phyloP scores from a whole-genome alignment of 2,329 filamentous ascomycete genomes.

The Alternaria sp. region DNA sequence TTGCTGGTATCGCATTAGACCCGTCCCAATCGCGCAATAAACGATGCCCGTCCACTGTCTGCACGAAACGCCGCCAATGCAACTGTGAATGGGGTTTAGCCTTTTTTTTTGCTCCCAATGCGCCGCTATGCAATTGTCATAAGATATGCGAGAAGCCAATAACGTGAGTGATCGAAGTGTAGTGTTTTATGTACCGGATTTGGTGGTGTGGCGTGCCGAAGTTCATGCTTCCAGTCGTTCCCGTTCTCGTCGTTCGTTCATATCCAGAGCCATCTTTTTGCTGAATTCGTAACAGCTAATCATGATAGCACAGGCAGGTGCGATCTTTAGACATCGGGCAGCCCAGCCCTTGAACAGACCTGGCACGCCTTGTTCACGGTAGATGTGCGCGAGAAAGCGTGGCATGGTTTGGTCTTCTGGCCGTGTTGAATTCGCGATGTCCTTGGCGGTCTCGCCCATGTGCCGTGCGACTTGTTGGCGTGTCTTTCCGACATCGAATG shows the following conservation, averaged over 20 bases:
- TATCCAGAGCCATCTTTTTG: conserved; percentile 81
- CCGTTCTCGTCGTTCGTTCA: conserved; percentile 67
- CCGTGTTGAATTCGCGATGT: conserved; percentile 52
- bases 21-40: neutral
- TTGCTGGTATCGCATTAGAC: conserved; percentile 1
- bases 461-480: conserved; percentile 85
- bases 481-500: conserved; percentile 98
- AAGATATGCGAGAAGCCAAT: conserved; percentile 5
- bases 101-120: conserved; percentile 11
- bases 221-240: conserved; percentile 29
- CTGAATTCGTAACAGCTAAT: conserved; percentile 97
- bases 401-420: conserved; percentile 83
- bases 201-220: neutral
- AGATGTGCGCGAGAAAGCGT: conserved; percentile 88
- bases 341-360: conserved; percentile 94
- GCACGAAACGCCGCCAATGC: conserved; percentile 19
- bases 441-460: conserved; percentile 49
- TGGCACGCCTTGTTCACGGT: conserved; percentile 78
- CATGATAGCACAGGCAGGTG: conserved; percentile 98
- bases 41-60: conserved; percentile 6
- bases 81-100: conserved; percentile 12
- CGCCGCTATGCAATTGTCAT: conserved; percentile 20
- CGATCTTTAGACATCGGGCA: conserved; percentile 90
- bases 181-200: neutral
- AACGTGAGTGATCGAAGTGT: neutral